Evolutionary conservation across 225 moss, liverwort and hornwort species (phyloP).

Genomic region (Physcomitrium patens): DNA sequence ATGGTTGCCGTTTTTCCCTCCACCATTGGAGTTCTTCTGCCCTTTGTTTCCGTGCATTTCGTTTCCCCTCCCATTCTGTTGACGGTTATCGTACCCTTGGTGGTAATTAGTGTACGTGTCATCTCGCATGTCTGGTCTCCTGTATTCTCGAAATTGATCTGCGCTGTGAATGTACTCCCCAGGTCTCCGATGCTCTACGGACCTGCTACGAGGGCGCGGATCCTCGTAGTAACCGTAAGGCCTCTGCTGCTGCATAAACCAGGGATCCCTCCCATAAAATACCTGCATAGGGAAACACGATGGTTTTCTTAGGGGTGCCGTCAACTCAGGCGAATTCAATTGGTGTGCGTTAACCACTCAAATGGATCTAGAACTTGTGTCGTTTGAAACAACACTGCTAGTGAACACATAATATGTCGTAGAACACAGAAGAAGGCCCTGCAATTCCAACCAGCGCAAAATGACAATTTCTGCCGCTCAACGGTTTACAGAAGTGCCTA

Average conservation of each 20-base stretch:
- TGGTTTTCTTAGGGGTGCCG: not conserved
- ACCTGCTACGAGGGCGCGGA: conserved; percentile 34
- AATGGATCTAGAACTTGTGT: too few relatives aligned
- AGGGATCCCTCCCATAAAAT: conserved; percentile 52
- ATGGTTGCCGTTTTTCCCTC: not conserved
- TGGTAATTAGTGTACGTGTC: conserved; percentile 44
- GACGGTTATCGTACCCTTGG: conserved; percentile 15
- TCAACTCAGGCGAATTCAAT: not conserved
- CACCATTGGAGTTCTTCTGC: not conserved
- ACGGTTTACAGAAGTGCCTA: too few relatives aligned
- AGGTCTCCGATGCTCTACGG: conserved; percentile 33
- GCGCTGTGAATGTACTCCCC: conserved; percentile 37
- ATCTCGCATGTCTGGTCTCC: conserved; percentile 48
- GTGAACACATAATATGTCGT: too few relatives aligned
- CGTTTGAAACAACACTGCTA: too few relatives aligned
- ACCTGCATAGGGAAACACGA: conserved; percentile 30
- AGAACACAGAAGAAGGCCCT: too few relatives aligned
- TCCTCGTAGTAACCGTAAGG: conserved; percentile 35
- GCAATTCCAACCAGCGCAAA: too few relatives aligned
- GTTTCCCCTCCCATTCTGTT: not conserved
- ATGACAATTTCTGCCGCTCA: too few relatives aligned
- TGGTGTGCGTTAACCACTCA: not conserved
- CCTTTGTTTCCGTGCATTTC: conserved; percentile 29
- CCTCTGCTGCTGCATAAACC: conserved; percentile 46
- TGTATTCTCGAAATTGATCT: conserved; percentile 43